phyloP scores from a whole-genome alignment of 2,329 filamentous ascomycete genomes.

The Penicillium sp. region DNA sequence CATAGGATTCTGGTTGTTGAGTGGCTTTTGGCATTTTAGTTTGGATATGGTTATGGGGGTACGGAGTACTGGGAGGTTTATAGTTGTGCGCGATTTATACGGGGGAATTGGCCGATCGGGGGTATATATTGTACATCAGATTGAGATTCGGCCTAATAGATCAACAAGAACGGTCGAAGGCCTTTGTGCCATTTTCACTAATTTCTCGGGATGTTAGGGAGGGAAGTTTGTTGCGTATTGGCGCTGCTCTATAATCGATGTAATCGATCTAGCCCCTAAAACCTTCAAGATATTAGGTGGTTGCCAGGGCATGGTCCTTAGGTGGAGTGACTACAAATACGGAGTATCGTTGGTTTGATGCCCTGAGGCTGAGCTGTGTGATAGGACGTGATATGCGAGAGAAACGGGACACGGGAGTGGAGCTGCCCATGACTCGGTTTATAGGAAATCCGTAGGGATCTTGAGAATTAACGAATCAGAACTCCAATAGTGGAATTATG shows the following conservation, averaged over 20 bases:
- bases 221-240: too few relatives aligned
- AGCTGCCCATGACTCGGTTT: background rate
- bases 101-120: background rate
- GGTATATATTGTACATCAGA: background rate
- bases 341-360: background rate
- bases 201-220: background rate
- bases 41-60: background rate
- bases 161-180: background rate
- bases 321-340: background rate
- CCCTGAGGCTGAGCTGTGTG: background rate
- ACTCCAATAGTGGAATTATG: background rate
- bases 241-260: background rate
- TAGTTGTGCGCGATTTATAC: background rate
- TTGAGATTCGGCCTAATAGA: background rate
- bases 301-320: background rate
- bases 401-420: background rate
- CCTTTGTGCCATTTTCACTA: background rate
- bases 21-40: background rate
- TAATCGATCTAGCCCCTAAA: background rate
- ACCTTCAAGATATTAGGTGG: background rate
- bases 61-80: background rate
- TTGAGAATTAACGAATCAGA: background rate
- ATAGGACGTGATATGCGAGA: background rate
- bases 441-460: too few relatives aligned
- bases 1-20: background rate